phyloP scores from a whole-genome alignment of 371 early-diverging fungal species.

The Synchytrium microbalum region DNA sequence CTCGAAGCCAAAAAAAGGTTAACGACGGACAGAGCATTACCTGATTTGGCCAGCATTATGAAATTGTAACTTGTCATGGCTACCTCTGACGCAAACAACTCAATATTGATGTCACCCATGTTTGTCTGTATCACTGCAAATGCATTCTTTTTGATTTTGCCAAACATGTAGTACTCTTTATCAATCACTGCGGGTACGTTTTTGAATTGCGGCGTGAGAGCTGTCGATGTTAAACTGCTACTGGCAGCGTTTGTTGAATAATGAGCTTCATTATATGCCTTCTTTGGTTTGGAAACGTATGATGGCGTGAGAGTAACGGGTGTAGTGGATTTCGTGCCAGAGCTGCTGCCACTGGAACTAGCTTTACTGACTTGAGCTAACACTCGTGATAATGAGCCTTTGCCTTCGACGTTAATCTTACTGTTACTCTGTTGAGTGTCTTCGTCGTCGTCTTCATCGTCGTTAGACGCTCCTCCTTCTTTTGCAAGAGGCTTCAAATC shows the following conservation, averaged over 20 bases:
- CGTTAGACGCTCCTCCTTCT: conserved; percentile 27
- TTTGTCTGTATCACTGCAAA: conserved; percentile 68
- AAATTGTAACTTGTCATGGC: conserved; percentile 90
- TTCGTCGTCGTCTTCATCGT: conserved; percentile 26
- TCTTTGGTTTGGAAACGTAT: conserved; percentile 24
- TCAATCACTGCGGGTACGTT: conserved; percentile 49
- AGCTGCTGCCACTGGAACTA: conserved; percentile 10
- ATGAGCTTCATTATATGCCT: conserved; percentile 67
- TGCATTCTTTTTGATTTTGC: conserved; percentile 47
- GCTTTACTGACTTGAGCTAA: conserved; percentile 46
- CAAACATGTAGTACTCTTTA: conserved; percentile 82
- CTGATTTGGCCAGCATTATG: conserved; percentile 65
- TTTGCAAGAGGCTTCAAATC: conserved; percentile 40
- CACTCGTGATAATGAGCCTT: conserved; percentile 53
- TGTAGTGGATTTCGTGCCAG: conserved; percentile 8
- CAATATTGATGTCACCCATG: conserved; percentile 78
- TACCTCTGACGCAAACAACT: conserved; percentile 74
- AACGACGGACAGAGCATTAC: conserved; percentile 4
- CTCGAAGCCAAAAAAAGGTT: background rate
- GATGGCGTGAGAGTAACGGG: conserved; percentile 23
- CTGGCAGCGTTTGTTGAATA: conserved; percentile 76
- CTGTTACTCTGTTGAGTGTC: conserved; percentile 19
- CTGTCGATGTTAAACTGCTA: conserved; percentile 81
- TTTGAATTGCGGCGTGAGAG: conserved; percentile 60
- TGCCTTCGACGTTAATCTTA: conserved; percentile 52